Evolutionary conservation across 352 stramenopile species (phyloP), one percentile per base, ranked within the genome.

Genomic region (Phytophthora lateralis): DNA sequence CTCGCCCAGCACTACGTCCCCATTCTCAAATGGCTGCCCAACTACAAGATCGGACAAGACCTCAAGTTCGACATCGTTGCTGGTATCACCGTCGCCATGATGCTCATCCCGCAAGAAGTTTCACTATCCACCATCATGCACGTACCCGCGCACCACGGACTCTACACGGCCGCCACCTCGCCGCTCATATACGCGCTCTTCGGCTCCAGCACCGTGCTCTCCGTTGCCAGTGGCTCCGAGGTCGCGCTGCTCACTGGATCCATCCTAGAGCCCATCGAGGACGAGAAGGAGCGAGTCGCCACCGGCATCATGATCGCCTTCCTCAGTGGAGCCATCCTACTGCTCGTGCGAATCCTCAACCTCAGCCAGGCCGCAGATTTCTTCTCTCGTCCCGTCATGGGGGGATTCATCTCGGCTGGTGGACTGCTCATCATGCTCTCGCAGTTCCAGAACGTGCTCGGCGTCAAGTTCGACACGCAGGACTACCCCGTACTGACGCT

Each of bases 341-440:
- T 97, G 24, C 53, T 82, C 27, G 73, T 97, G 46, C 80, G 89
- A 24, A 24, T 96, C n/a, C 58, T 95, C 10, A 75, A 82, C n/a
- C 75, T 96, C 42, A 89, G 89, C 18, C 88, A 94, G 38, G 71
- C 97, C 39, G 87, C 87, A 17, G 87, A 90, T 44, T 96, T 98
- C 68, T 84, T 97, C 60, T 92, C 83, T 0, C 82, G 94, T 50
- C 87, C 91, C 2, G 89, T 98, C 47, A 83, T 97, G 63, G 90
- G 82, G 3, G 90, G 90, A 30, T 98, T 98, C 66, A 96, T 94
- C 42, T 93, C 81, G 11, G 90, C 75, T 32, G 88, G 85, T 5
- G 86, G 88, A 18, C 73, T 98, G 38, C 82, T 97, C 53, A 98
- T 98, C 71, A 89, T 82, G 24, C 78, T 93, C 27, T 94, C 84